A percentile compares a stretch with the other conserved stretches of the same genome.
phyloP scores from a whole-genome alignment of 805 yeast species.

The Wickerhamiella kazuoi region DNA sequence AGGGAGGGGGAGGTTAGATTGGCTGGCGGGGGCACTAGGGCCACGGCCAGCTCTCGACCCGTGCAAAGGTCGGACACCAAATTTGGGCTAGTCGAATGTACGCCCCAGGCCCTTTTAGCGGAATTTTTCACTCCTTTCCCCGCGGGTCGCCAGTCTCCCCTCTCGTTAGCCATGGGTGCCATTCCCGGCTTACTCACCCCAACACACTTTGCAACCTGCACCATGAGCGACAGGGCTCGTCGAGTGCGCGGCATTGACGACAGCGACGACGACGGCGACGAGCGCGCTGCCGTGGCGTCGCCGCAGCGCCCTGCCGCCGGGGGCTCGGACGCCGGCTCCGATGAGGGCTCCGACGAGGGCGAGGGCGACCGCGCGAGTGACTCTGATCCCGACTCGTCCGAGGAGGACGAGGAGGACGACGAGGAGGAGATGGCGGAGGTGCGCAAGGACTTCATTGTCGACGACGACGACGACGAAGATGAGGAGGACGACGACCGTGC shows the following conservation, averaged over 20 bases:
- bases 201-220: background rate
- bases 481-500: slow-evolving; percentile 19
- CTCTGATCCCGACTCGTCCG: slow-evolving; percentile 51
- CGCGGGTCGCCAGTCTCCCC: too few species aligned
- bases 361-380: slow-evolving; percentile 27
- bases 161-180: too few species aligned
- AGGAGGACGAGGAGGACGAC: slow-evolving; percentile 84
- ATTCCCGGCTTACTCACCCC: background rate
- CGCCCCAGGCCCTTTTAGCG: too few species aligned
- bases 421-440: slow-evolving; percentile 74
- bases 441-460: slow-evolving; percentile 86
- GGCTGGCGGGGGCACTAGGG: too few species aligned
- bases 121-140: too few species aligned
- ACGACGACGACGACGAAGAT: slow-evolving; percentile 65
- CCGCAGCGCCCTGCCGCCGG: background rate
- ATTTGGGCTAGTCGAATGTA: too few species aligned
- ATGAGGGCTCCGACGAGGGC: slow-evolving; percentile 25
- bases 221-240: background rate
- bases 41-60: too few species aligned
- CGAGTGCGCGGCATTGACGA: slow-evolving; percentile 9
- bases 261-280: slow-evolving; percentile 11
- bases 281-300: background rate
- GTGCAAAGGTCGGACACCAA: too few species aligned
- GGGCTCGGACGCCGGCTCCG: slow-evolving; percentile 6
- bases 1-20: too few species aligned